Base-by-base conservation (phyloP, 2,329 filamentous ascomycete genomes). In the Alternaria burnsii region DNA sequence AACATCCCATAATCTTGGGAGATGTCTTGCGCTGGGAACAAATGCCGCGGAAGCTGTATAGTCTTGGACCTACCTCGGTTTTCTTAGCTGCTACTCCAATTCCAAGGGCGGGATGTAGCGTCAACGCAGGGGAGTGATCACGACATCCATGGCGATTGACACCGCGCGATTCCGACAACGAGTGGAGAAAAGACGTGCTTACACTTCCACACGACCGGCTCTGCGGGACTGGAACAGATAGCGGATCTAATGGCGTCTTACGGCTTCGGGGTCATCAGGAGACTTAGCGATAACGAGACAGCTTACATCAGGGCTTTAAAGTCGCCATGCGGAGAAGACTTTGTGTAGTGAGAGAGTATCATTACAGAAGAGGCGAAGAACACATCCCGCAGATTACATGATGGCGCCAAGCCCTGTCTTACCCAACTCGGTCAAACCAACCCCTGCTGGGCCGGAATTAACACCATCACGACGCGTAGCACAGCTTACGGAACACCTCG, bases 71-170 rank as follows among this genome's bases (percentile, higher is more conserved):
- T 20, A 9, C 28, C 18, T 22, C 12, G 4, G 18, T 16, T 34
- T 28, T 16, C 28, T 28, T 34, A 34, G 44, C 30, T 34, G 44
- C n/a, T 34, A 18, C 26, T 91, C 97, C 94, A 89, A 34, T 48
- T 91, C 97, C 94, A 89, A 16, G 44, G 32, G 44, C 18, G 28
- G 28, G 30, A 34, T 20, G 44, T 88, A n/a, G 44, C 44, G 28
- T 48, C 28, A 34, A 20, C 53, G 40, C 59, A 68, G 58, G 60
- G 54, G 44, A 61, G 52, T 38, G 41, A 68, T 42, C 63, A 67
- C 63, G 63, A 63, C 54, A 63, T 47, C 38, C 41, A 40, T 34
- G 54, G 46, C 54, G 32, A 22, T 34, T 48, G 18, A 30, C 22
- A 20, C 12, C 18, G 30, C 18, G 28, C 28, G 28, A 69, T 72